A percentile compares a stretch with the other conserved stretches of the same genome.
These are phyloP conservation scores for Pseudocercospora ulei DNA, from an alignment of 2,329 filamentous ascomycete genomes.

Conservation along the genomic window DNA sequence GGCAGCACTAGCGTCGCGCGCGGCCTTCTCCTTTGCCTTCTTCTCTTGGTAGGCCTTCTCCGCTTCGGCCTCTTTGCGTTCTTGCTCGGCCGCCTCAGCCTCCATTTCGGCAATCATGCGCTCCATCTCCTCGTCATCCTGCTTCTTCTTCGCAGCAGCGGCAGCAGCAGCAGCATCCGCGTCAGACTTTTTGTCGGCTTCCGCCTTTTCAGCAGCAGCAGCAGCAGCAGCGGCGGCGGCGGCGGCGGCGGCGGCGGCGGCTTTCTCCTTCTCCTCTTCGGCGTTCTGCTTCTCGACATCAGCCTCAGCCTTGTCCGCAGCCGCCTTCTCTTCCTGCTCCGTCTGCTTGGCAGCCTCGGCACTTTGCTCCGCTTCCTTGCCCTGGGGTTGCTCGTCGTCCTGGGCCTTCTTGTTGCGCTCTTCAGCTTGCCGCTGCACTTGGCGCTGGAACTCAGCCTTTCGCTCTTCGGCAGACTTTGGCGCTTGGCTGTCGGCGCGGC, in stretches of 20 bases:
- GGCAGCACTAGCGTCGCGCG: conserved; percentile 44
- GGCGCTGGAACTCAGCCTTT: conserved; percentile 52
- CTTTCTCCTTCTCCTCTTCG: conserved; percentile 38
- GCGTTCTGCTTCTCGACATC: conserved; percentile 32
- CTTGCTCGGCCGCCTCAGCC: conserved; percentile 38
- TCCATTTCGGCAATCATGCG: conserved; percentile 37
- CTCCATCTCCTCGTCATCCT: conserved; percentile 27
- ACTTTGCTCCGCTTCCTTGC: conserved; percentile 44
- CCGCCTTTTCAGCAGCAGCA: conserved; percentile 29
- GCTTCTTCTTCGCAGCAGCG: conserved; percentile 10
- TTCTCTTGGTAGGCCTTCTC: conserved; percentile 66
- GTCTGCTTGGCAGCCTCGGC: conserved; percentile 50
- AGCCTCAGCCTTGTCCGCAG: conserved; percentile 38
- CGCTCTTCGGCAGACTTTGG: conserved; percentile 71
- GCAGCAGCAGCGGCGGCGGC: conserved; percentile 32
- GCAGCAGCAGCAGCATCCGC: conserved; percentile 25
- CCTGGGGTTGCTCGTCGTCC: conserved; percentile 46
- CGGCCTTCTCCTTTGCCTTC: conserved; percentile 51
- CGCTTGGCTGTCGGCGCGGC: conserved; percentile 59
- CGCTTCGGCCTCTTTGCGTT: conserved; percentile 30
- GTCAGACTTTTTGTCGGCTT: conserved; percentile 29
- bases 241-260: conserved; percentile 43
- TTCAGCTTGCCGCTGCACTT: conserved; percentile 50
- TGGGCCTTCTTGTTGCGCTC: conserved; percentile 38
- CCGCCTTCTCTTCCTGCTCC: conserved; percentile 36